These are phyloP conservation scores for Aspergillus sp. DNA, from an alignment of 2,329 filamentous ascomycete genomes.

Conservation along the genomic window DNA sequence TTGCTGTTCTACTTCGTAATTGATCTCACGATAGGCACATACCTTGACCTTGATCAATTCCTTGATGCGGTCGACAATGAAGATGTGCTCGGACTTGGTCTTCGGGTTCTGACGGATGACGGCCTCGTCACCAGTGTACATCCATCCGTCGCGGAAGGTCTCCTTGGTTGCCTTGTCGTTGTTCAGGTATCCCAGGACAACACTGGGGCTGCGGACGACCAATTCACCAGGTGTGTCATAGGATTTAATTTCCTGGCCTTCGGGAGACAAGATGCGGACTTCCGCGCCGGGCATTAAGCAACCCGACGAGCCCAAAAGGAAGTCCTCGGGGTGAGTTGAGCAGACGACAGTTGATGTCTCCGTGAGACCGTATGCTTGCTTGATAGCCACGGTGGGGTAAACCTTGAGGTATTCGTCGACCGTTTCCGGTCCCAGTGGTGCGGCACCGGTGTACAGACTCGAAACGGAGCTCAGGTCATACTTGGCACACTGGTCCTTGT, in stretches of 20 bases:
- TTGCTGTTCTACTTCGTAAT: background rate
- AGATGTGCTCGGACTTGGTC: constrained; percentile 67
- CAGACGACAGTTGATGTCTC: constrained; percentile 68
- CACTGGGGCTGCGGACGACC: constrained; percentile 66
- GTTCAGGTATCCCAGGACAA: constrained; percentile 77
- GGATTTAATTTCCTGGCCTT: constrained; percentile 63
- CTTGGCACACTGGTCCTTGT: constrained; percentile 52
- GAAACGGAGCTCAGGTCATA: constrained; percentile 66
- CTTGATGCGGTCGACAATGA: constrained; percentile 77
- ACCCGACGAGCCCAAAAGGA: constrained; percentile 66
- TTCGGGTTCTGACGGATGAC: constrained; percentile 57
- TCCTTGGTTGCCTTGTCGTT: constrained; percentile 77
- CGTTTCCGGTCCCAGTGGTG: constrained; percentile 68
- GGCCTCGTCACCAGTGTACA: constrained; percentile 81
- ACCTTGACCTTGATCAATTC: constrained; percentile 74
- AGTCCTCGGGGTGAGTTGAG: constrained; percentile 51
- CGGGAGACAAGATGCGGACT: constrained; percentile 59
- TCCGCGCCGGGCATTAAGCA: constrained; percentile 59
- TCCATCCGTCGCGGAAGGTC: constrained; percentile 73
- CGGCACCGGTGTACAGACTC: constrained; percentile 66
- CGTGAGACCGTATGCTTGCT: constrained; percentile 72
- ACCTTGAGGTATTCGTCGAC: constrained; percentile 55
- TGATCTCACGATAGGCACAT: constrained; percentile 32
- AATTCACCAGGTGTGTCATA: constrained; percentile 75
- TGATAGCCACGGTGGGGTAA: constrained; percentile 59